These are phyloP conservation scores for Malassezia vespertilionis DNA, from an alignment of 1,284 basidiomycete species.

Conservation along the genomic window DNA sequence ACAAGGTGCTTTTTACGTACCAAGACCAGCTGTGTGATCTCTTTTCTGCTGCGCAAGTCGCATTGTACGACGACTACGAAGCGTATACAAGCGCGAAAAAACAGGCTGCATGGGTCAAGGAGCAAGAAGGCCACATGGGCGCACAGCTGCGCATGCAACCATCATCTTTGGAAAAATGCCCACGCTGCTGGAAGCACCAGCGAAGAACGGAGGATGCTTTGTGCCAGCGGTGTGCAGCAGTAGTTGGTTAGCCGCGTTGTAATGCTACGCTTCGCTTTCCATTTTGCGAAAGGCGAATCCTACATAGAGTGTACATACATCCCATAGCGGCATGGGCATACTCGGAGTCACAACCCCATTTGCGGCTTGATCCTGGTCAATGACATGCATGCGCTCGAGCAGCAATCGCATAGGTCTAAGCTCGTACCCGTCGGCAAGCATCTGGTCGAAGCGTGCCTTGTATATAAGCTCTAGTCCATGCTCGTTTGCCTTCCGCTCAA, in stretches of 20 bases:
- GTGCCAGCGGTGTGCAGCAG: constrained; percentile 16
- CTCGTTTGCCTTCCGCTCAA: constrained; percentile 69
- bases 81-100: too few relatives aligned
- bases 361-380: constrained; percentile 19
- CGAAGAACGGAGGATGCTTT: constrained; percentile 9
- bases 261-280: constrained; percentile 11
- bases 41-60: constrained; percentile 30
- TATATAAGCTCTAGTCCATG: constrained; percentile 67
- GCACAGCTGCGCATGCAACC: constrained; percentile 19
- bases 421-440: constrained; percentile 27
- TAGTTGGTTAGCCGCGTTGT: too few relatives aligned
- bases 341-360: constrained; percentile 14
- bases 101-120: not conserved
- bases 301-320: constrained; percentile 29
- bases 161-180: constrained; percentile 27
- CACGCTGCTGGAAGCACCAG: constrained; percentile 27
- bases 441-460: constrained; percentile 62
- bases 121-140: not conserved
- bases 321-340: constrained; percentile 39
- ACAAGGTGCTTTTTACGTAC: not conserved
- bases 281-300: constrained; percentile 44
- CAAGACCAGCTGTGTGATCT: constrained; percentile 21
- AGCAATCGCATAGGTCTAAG: constrained; percentile 20
- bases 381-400: constrained; percentile 28
- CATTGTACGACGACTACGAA: constrained; percentile 6